phyloP scores from a whole-genome alignment of 768 basidiomycete species.

The Russula vinacea region DNA sequence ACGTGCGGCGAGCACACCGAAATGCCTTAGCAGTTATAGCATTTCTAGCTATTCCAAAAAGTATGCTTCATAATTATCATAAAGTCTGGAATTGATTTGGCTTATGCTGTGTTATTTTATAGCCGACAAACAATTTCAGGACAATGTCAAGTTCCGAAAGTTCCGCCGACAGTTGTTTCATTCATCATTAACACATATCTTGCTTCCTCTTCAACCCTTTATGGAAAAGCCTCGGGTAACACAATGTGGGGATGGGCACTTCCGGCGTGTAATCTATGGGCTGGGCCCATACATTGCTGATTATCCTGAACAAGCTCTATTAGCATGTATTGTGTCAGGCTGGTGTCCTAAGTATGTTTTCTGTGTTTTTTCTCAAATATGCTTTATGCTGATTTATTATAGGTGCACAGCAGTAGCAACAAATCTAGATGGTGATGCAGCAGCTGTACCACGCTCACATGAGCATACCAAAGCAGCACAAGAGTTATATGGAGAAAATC shows the following conservation, averaged over 20 bases:
- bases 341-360: constrained; percentile 34
- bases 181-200: neutral
- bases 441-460: too few species aligned
- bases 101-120: too few species aligned
- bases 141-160: neutral
- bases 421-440: neutral
- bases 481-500: too few species aligned
- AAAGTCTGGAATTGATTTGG: neutral
- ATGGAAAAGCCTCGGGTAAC: neutral
- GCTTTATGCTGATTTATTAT: neutral
- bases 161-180: too few species aligned
- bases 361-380: neutral
- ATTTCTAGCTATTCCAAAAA: too few species aligned
- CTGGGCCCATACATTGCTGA: constrained; percentile 42
- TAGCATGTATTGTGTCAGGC: constrained; percentile 24
- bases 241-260: constrained; percentile 36
- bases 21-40: too few species aligned
- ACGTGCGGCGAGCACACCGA: too few species aligned
- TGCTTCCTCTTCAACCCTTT: neutral
- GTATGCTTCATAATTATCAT: neutral
- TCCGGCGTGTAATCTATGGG: too few species aligned
- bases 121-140: neutral
- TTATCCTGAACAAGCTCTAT: constrained; percentile 41
- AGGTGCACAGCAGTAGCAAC: constrained; percentile 7
- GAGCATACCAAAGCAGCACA: constrained; percentile 17